phyloP scores from a whole-genome alignment of 1,139 yeast genomes.

The Sugiyamaella grinbergsii region DNA sequence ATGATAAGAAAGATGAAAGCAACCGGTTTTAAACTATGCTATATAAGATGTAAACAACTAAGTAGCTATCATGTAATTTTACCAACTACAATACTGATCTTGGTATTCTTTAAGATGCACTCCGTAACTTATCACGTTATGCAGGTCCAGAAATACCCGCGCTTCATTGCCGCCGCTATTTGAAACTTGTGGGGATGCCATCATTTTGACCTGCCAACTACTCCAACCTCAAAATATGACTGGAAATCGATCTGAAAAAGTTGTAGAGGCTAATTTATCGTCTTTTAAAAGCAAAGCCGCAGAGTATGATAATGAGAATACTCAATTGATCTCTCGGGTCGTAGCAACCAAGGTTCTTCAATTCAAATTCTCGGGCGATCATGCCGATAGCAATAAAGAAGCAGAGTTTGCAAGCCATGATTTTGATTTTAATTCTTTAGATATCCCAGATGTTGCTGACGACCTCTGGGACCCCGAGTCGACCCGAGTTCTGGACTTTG shows the following conservation, averaged over 20 bases:
- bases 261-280: conserved; percentile 19
- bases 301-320: conserved; percentile 34
- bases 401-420: conserved; percentile 9
- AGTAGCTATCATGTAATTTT: too few relatives aligned
- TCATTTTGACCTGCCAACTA: too few relatives aligned
- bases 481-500: conserved; percentile 39
- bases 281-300: conserved; percentile 19
- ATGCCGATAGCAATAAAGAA: background rate
- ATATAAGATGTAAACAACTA: too few relatives aligned
- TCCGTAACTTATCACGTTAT: too few relatives aligned
- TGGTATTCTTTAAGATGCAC: too few relatives aligned
- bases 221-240: too few relatives aligned
- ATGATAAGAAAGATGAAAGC: conserved; percentile 41
- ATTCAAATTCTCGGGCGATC: conserved; percentile 10
- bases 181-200: too few relatives aligned
- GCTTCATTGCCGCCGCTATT: too few relatives aligned
- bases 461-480: conserved; percentile 28
- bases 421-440: conserved; percentile 18
- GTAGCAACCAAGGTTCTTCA: conserved; percentile 23
- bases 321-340: conserved; percentile 48
- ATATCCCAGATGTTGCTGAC: conserved; percentile 15
- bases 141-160: too few relatives aligned
- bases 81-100: too few relatives aligned
- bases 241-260: too few relatives aligned
- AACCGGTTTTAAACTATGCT: too few relatives aligned